Evolutionary conservation across 2,329 filamentous ascomycete genomes (phyloP), one percentile per base, ranked within the genome.

Genomic region (Fusarium camptoceras): DNA sequence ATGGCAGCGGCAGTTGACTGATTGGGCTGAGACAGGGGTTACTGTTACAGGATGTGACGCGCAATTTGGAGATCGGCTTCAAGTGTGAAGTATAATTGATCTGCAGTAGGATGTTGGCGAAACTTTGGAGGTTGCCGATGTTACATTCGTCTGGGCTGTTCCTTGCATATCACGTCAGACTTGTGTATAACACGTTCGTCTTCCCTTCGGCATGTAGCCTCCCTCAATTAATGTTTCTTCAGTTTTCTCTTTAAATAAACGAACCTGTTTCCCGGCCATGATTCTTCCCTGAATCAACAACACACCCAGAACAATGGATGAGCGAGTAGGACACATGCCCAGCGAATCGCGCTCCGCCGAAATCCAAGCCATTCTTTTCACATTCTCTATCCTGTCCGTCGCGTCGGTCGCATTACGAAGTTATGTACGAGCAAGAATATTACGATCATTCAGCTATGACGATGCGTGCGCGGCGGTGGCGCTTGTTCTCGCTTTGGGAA

Each of bases 401-500:
- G 43, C 41, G 5, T 48, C 46, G 1, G 59, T 68, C 24, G 55
- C 18, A 4, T 30, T 64, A 3, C 54, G 66, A 37, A 46, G 50
- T 5, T 68, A 55, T 6, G 44, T 68, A 28, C 37, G 66, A 56
- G 12, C 27, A 0, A 59, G 25, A 7, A 22, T 68, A 7, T 50
- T 68, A 1, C 50, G 31, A 5, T 64, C 54, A 20, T 64, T 68
- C 22, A 65, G 66, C 1, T 64, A 34, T 10, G 59, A 68, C 16
- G 66, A 68, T 64, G 55, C 59, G 3, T 18, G 59, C 10, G 68
- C 64, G 44, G 54, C 59, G 4, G 9, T 42, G 11, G 59, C 66
- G 2, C 64, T 64, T 16, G 28, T 64, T 6, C 55, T 68, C 4
- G 31, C 42, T 2, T 16, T 64, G 5, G 66, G 42, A 5, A 9